phyloP scores from a whole-genome alignment of 179 eudicot genomes.

The Pouteria campechiana region DNA sequence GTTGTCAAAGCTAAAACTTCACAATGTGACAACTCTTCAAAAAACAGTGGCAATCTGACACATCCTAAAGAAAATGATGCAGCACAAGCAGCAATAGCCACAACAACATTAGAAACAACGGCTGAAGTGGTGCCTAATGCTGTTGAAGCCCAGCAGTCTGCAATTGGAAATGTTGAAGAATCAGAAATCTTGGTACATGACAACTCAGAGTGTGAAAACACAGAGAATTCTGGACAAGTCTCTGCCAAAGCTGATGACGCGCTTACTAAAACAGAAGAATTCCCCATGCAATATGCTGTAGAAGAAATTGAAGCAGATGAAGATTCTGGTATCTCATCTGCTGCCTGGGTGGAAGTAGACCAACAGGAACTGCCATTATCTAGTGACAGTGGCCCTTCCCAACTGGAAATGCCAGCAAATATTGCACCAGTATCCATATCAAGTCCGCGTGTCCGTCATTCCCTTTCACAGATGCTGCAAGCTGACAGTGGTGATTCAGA shows the following conservation, averaged over 20 bases:
- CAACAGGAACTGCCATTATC: slow-evolving; percentile 34
- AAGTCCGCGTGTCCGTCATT: slow-evolving; percentile 71
- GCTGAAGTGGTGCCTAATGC: slow-evolving; percentile 13
- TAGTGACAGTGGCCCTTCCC: slow-evolving; percentile 16
- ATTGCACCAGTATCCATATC: slow-evolving; percentile 28
- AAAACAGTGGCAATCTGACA: slow-evolving; percentile 18
- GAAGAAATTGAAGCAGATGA: slow-evolving; percentile 30
- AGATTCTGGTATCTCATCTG: slow-evolving; percentile 59
- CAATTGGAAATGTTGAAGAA: slow-evolving; percentile 15
- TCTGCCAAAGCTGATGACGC: slow-evolving; percentile 16
- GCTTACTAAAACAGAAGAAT: slow-evolving; percentile 10
- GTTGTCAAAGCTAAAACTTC: slow-evolving; percentile 29
- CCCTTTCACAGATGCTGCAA: slow-evolving; percentile 90
- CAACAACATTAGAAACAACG: too few relatives aligned
- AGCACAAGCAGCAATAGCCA: too few relatives aligned
- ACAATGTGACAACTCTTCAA: slow-evolving; percentile 21
- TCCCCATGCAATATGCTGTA: too few relatives aligned
- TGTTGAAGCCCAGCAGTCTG: slow-evolving; percentile 14
- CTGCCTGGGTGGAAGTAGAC: slow-evolving; percentile 78
- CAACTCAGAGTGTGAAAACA: slow-evolving; percentile 16
- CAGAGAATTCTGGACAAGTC: slow-evolving; percentile 14
- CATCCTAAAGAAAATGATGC: slow-evolving; percentile 22
- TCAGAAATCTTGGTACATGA: slow-evolving; percentile 13
- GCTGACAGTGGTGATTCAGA: slow-evolving; percentile 80
- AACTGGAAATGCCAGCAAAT: slow-evolving; percentile 20